phyloP scores from a whole-genome alignment of 2,329 filamentous ascomycete species.

The Calonectria hongkongensis region DNA sequence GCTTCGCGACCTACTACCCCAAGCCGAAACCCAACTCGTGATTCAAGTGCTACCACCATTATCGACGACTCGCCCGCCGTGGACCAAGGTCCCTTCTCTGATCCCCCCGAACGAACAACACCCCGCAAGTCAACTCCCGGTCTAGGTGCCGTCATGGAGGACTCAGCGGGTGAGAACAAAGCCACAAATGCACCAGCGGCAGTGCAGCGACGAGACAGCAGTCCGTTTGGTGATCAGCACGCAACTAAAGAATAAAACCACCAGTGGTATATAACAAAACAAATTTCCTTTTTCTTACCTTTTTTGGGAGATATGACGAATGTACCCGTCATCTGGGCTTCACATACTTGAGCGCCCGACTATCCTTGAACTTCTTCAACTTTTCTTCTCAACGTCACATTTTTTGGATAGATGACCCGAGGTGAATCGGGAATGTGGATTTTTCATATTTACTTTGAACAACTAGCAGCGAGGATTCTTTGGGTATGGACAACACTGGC shows the following conservation, averaged over 20 bases:
- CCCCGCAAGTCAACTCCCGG: constrained; percentile 60
- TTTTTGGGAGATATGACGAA: constrained; percentile 48
- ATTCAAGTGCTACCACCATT: constrained; percentile 68
- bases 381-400: constrained; percentile 48
- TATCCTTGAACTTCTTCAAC: constrained; percentile 42
- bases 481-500: constrained; percentile 55
- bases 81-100: constrained; percentile 77
- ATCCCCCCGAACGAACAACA: constrained; percentile 66
- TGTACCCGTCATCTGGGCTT: constrained; percentile 42
- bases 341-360: constrained; percentile 34
- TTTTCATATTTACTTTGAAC: constrained; percentile 48
- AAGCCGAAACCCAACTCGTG: constrained; percentile 54
- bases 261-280: constrained; percentile 41
- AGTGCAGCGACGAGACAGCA: constrained; percentile 58
- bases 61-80: constrained; percentile 69
- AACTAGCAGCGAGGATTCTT: constrained; percentile 43
- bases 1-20: constrained; percentile 49
- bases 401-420: constrained; percentile 52
- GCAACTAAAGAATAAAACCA: constrained; percentile 69
- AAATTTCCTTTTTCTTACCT: constrained; percentile 27
- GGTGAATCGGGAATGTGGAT: constrained; percentile 50
- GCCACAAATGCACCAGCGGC: not conserved
- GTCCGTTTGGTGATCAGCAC: constrained; percentile 76
- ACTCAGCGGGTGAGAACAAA: constrained; percentile 61
- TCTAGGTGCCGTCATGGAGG: constrained; percentile 74